Conservation (phyloP, 192 early-diverging fungal genomes). For the Coemansia sp. region DNA sequence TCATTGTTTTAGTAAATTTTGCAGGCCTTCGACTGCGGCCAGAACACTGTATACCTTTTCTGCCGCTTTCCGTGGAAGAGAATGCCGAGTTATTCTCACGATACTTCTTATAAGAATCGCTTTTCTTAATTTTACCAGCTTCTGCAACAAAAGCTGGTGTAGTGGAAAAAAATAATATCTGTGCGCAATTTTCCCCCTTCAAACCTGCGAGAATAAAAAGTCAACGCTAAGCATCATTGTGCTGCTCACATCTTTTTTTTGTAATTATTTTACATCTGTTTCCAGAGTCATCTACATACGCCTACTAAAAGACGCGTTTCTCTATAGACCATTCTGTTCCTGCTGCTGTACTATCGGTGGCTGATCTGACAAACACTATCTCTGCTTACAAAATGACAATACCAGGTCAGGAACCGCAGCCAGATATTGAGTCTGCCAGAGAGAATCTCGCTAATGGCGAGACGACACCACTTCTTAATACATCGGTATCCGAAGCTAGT, state of each 20-base stretch:
- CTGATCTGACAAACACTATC: not conserved
- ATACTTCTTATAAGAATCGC: too few species aligned
- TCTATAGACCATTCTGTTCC: not conserved
- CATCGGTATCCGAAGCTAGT: constrained; percentile 34
- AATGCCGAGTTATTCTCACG: too few species aligned
- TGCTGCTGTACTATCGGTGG: not conserved
- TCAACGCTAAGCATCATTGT: too few species aligned
- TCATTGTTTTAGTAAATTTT: too few species aligned
- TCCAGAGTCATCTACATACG: not conserved
- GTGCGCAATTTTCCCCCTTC: too few species aligned
- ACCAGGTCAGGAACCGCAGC: not conserved
- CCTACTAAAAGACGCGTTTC: not conserved
- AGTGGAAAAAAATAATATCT: too few species aligned
- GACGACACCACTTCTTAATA: constrained; percentile 31
- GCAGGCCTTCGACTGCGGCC: too few species aligned
- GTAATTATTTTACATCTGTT: not conserved
- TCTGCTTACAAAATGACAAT: constrained; percentile 11
- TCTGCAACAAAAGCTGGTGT: too few species aligned
- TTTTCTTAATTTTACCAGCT: too few species aligned
- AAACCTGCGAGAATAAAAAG: too few species aligned
- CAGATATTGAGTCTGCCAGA: constrained; percentile 20
- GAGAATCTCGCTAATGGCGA: constrained; percentile 7
- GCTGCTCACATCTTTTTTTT: not conserved
- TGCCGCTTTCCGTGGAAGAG: too few species aligned
- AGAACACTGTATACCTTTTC: too few species aligned